Conservation (phyloP, 306 rosid species). For the Castanospermum australe region DNA sequence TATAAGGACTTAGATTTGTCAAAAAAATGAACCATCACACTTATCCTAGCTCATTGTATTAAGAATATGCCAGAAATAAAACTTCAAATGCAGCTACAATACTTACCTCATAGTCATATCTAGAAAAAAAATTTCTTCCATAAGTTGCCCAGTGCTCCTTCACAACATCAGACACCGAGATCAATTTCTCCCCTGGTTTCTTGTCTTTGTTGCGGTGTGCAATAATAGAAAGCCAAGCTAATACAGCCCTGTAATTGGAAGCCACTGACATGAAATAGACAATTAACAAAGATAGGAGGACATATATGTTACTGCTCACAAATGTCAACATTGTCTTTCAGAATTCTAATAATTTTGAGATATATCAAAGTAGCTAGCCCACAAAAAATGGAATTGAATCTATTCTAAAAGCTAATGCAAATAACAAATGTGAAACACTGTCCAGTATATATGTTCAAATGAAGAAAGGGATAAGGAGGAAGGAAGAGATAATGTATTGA, state of each 20-base stretch:
- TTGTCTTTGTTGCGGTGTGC: constrained; percentile 85
- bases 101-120: constrained; percentile 92
- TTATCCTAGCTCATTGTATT: neutral
- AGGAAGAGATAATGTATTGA: no score
- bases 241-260: constrained; percentile 76
- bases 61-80: neutral
- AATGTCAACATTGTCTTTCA: neutral
- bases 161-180: constrained; percentile 82
- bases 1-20: constrained; percentile 23
- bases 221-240: constrained; percentile 96
- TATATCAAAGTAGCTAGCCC: neutral
- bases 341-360: neutral
- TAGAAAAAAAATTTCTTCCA: constrained; percentile 92
- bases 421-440: neutral
- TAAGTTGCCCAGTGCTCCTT: constrained; percentile 89
- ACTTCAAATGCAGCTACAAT: constrained; percentile 5
- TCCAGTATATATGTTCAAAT: neutral
- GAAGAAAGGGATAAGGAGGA: no score
- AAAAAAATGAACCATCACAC: constrained; percentile 17
- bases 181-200: constrained; percentile 74
- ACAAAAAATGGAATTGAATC: constrained; percentile 4
- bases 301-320: neutral
- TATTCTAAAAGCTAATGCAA: neutral
- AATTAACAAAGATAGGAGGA: neutral
- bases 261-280: constrained; percentile 18